Base-by-base conservation (phyloP, 2,329 filamentous ascomycete species). In the Pezicula neosporulosa region DNA sequence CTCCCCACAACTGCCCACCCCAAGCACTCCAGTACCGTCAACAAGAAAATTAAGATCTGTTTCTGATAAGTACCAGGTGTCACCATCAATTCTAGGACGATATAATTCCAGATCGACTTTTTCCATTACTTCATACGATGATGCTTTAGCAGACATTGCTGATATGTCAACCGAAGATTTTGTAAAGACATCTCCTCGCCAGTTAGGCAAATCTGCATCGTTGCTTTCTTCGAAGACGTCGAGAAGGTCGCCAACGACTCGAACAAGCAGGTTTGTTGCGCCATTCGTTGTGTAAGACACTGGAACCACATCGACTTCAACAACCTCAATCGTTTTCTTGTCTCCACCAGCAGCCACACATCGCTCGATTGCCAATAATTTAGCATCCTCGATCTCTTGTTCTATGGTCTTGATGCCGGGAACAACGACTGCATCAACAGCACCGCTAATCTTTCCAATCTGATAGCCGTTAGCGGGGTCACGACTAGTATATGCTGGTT, bases 21-120 rank as follows among this genome's bases (percentile, higher is more conserved):
- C 82, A 0, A 86, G 71, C 47, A 86, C 78, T 55, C 83, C 83
- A 60, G 80, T 82, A 1, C 82, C 82, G 7, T 72, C 77, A 1
- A 77, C 67, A 33, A 85, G 77, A 69, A 77, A 85, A 28, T 69
- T 64, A 4, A 85, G 68, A 60, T 85, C 82, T 0, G 76, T 78
- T 58, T 84, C 80, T 10, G 71, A 78, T 37, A 85, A 64, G 50
- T 75, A 75, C 82, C 82, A 85, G 15, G 75, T 62, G 9, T 80
- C 72, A n/a, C 74, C 68, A 36, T 66, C 68, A 1, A 80, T 73
- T 0, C 70, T 70, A 1, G 82, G 82, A 3, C 64, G 70, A 49
- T 66, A 66, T n/a, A 50, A 47, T 38, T 50, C 41, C 8, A 65
- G 44, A 47, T 66, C 56, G 10, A 61, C 27, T 18, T 59, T 52